phyloP scores from a whole-genome alignment of 257 asterid genomes.

The Echites panduratus region DNA sequence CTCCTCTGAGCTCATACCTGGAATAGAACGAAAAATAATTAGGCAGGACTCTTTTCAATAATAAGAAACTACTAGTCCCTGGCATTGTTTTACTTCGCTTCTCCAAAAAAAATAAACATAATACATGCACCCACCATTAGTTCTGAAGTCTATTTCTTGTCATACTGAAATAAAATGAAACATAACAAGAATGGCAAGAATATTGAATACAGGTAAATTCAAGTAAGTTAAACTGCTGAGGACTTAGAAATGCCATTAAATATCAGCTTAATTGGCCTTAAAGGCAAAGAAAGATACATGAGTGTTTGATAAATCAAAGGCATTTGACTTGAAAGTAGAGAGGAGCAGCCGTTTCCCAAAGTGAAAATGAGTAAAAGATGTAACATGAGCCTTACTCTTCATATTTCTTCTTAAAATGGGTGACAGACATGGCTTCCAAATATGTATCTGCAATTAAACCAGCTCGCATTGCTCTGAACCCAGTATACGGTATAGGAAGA shows the following conservation, averaged over 20 bases:
- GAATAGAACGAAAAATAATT: not conserved
- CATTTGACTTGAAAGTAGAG: slow-evolving; percentile 3
- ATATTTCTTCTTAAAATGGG: slow-evolving; percentile 89
- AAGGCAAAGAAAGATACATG: not conserved
- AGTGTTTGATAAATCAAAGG: not conserved
- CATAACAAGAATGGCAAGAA: not conserved
- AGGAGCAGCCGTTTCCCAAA: slow-evolving; percentile 1
- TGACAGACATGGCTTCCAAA: slow-evolving; percentile 91
- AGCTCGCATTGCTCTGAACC: slow-evolving; percentile 99
- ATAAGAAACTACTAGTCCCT: not conserved
- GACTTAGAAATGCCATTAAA: not conserved
- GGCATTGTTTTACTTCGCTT: not conserved
- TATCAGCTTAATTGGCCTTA: not conserved
- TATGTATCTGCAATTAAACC: slow-evolving; percentile 97
- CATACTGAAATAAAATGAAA: not conserved
- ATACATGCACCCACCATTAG: not conserved
- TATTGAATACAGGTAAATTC: not conserved
- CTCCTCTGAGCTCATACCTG: slow-evolving; percentile 67
- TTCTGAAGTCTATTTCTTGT: not conserved
- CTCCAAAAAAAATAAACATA: not conserved
- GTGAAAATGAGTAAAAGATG: not conserved
- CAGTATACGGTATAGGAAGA: slow-evolving; percentile 93
- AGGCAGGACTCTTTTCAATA: not conserved
- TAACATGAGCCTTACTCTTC: slow-evolving; percentile 64
- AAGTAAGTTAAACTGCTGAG: not conserved